A percentile compares a stretch with the other conserved stretches of the same genome.
Evolutionary conservation across 495 filamentous ascomycete genomes (phyloP).

Genomic region (Paragyromitra xinjiangensis): DNA sequence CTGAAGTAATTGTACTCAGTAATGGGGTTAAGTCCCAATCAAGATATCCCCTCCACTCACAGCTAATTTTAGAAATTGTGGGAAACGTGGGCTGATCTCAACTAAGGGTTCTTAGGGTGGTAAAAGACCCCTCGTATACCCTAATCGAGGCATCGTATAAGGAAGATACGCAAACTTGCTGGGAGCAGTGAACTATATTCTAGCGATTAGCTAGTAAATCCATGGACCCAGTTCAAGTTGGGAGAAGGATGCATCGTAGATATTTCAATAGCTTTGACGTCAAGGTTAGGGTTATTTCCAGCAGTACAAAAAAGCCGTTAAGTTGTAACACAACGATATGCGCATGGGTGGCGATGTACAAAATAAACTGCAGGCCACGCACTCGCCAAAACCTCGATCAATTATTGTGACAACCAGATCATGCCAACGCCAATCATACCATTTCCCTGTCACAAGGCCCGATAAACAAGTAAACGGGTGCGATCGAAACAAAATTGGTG

Average conservation of each 20-base stretch:
- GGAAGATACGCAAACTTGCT: neutral
- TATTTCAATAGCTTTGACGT: neutral
- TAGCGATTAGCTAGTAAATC: neutral
- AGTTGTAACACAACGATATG: constrained; percentile 8
- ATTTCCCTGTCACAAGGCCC: neutral
- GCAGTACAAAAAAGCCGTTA: constrained; percentile 20
- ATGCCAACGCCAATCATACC: neutral
- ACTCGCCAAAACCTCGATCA: neutral
- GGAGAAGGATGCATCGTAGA: neutral
- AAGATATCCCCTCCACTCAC: neutral
- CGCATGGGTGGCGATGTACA: neutral
- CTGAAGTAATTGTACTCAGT: no score
- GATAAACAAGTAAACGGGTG: neutral
- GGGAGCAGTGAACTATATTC: neutral
- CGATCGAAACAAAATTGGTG: neutral
- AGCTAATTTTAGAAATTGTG: neutral
- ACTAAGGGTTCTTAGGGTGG: neutral
- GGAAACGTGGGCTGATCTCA: neutral
- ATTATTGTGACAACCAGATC: neutral
- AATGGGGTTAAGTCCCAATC: neutral
- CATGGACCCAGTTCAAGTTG: neutral
- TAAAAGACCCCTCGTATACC: neutral
- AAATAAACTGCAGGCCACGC: neutral
- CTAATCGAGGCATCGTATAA: neutral
- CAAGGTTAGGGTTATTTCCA: constrained; percentile 7